Percentiles rank a stretch among this genome's conserved stretches.
These are phyloP conservation scores for Spiromyces aspiralis DNA, from an alignment of 371 early-diverging fungal genomes.

Conservation along the genomic window DNA sequence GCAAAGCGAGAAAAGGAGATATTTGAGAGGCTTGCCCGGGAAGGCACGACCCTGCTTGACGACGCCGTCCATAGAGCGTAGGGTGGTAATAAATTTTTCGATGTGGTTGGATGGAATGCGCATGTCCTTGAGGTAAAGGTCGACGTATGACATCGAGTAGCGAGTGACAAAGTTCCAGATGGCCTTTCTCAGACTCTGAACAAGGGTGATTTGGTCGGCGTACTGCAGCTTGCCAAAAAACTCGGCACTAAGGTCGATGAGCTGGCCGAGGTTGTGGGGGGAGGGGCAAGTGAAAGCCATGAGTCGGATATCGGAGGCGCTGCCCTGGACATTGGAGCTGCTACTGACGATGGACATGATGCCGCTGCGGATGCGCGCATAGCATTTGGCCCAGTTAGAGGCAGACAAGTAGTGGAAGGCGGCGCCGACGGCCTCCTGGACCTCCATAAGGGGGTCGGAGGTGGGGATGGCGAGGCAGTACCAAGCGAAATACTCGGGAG, in stretches of 20 bases:
- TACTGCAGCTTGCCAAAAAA: constrained; percentile 19
- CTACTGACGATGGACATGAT: constrained; percentile 15
- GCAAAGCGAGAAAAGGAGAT: constrained; percentile 15
- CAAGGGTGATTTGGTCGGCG: constrained; percentile 16
- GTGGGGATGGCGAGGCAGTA: constrained; percentile 15
- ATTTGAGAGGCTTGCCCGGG: constrained; percentile 21
- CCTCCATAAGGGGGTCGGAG: constrained; percentile 16
- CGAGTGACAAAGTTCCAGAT: constrained; percentile 21
- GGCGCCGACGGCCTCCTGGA: constrained; percentile 19
- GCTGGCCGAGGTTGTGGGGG: constrained; percentile 11
- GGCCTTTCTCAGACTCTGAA: constrained; percentile 15
- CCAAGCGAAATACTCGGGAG: constrained; percentile 15
- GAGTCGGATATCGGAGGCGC: constrained; percentile 23
- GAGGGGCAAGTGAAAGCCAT: constrained; percentile 21
- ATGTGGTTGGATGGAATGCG: constrained; percentile 13
- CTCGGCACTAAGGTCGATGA: constrained; percentile 18
- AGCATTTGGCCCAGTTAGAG: constrained; percentile 17
- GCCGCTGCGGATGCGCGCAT: constrained; percentile 22
- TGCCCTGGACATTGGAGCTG: constrained; percentile 15
- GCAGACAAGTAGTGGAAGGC: constrained; percentile 21
- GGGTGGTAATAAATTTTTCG: constrained; percentile 12
- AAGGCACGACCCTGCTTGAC: constrained; percentile 11
- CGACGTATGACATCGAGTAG: constrained; percentile 19
- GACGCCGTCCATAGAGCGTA: constrained; percentile 11
- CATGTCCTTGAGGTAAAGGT: constrained; percentile 14